These are phyloP conservation scores for Tinospora cordifolia DNA, from an alignment of 164 flowering plant species.

Conservation along the genomic window DNA sequence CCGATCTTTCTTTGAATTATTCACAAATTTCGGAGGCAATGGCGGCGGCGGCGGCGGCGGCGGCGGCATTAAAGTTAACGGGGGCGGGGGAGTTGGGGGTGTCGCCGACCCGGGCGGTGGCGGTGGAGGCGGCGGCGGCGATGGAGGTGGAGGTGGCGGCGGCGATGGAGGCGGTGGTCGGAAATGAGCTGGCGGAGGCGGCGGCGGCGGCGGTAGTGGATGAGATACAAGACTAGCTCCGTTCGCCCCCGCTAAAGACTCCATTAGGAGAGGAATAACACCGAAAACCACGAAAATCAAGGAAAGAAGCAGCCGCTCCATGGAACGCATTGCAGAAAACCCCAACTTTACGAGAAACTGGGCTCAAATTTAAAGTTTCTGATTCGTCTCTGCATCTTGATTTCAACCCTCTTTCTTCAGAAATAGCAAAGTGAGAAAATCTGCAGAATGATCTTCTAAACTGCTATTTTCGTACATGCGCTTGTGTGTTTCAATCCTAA, in stretches of 20 bases:
- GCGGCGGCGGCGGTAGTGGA: slow-evolving; percentile 14
- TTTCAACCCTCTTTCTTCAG: background rate
- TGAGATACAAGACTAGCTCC: slow-evolving; percentile 2
- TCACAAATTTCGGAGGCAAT: slow-evolving; percentile 8
- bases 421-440: too few relatives aligned
- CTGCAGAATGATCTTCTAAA: too few relatives aligned
- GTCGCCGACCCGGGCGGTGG: slow-evolving; percentile 20
- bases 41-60: slow-evolving; percentile 16
- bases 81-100: slow-evolving; percentile 11
- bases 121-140: slow-evolving; percentile 13
- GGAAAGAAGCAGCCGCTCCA: slow-evolving; percentile 30
- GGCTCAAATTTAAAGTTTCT: background rate
- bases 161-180: slow-evolving; percentile 12
- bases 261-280: slow-evolving; percentile 18
- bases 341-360: too few relatives aligned
- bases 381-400: background rate
- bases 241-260: slow-evolving; percentile 14
- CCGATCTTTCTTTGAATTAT: background rate
- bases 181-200: slow-evolving; percentile 6
- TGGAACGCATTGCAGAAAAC: slow-evolving; percentile 3
- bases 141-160: too few relatives aligned
- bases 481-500: too few relatives aligned
- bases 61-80: slow-evolving; percentile 2
- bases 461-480: too few relatives aligned
- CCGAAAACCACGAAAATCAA: slow-evolving; percentile 21